These are phyloP conservation scores for Ceratocystis variospora DNA, from an alignment of 2,329 filamentous ascomycete species.

Conservation along the genomic window DNA sequence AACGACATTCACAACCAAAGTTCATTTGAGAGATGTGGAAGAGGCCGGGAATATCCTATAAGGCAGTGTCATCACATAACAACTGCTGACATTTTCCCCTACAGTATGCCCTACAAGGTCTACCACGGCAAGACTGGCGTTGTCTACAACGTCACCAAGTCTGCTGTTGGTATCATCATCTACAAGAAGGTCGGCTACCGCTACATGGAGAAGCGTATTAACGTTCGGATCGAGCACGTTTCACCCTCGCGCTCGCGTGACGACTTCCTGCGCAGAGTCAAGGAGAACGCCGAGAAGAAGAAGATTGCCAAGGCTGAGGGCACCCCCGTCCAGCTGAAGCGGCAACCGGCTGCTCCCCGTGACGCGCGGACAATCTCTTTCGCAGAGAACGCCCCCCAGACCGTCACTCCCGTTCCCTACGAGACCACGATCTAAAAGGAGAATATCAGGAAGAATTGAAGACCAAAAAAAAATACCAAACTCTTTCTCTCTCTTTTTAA, in stretches of 20 bases:
- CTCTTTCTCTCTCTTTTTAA: slow-evolving; percentile 19
- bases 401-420: slow-evolving; percentile 81
- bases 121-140: slow-evolving; percentile 99
- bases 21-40: slow-evolving; percentile 3
- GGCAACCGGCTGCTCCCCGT: slow-evolving; percentile 67
- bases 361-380: slow-evolving; percentile 65
- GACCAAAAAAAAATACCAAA: slow-evolving; percentile 19
- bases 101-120: slow-evolving; percentile 95
- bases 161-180: slow-evolving; percentile 93
- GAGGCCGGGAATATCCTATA: neutral
- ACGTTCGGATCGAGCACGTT: slow-evolving; percentile 97
- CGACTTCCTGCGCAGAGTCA: slow-evolving; percentile 91
- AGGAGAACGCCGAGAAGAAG: slow-evolving; percentile 88
- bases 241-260: slow-evolving; percentile 86
- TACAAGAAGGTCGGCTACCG: slow-evolving; percentile 99
- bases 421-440: slow-evolving; percentile 85
- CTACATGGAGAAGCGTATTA: slow-evolving; percentile 99
- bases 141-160: slow-evolving; percentile 98
- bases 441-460: slow-evolving; percentile 21
- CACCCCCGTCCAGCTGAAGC: slow-evolving; percentile 81
- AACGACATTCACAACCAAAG: neutral
- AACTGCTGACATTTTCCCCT: slow-evolving; percentile 13
- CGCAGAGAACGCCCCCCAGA: slow-evolving; percentile 79
- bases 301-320: slow-evolving; percentile 85
- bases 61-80: neutral